Conservation (phyloP, 179 eudicot species). For the Heliamphora pulchella region DNA sequence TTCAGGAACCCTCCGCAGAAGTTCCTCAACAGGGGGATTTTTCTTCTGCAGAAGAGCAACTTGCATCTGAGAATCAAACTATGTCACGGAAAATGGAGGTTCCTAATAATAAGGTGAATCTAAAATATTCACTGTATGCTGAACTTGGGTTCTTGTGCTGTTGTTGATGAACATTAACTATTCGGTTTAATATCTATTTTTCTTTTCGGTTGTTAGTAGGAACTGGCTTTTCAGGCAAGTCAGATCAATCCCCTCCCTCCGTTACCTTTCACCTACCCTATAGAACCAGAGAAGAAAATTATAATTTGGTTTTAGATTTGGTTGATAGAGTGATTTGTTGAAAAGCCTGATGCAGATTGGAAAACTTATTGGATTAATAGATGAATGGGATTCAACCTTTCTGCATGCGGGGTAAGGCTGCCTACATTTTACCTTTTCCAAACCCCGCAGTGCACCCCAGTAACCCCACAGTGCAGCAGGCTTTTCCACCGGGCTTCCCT, state of each 20-base stretch:
- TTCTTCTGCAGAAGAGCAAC: constrained; percentile 26
- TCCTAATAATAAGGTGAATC: constrained; percentile 84
- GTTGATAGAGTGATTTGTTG: too few relatives aligned
- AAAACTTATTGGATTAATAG: too few relatives aligned
- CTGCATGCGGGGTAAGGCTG: too few relatives aligned
- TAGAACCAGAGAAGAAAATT: neutral
- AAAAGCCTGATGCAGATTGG: too few relatives aligned
- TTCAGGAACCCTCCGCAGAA: constrained; percentile 30
- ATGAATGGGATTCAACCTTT: too few relatives aligned
- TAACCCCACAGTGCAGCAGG: too few relatives aligned
- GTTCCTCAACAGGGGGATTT: constrained; percentile 29
- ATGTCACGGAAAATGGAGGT: constrained; percentile 63
- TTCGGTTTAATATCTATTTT: neutral
- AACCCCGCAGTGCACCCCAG: too few relatives aligned
- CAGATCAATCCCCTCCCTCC: neutral
- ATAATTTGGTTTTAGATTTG: neutral
- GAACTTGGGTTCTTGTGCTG: neutral
- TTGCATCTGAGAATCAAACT: constrained; percentile 32
- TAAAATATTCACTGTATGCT: neutral
- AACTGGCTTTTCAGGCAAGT: neutral
- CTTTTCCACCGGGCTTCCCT: neutral
- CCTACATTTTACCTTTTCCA: too few relatives aligned
- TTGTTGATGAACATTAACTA: neutral
- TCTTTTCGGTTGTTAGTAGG: neutral
- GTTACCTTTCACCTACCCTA: neutral